Base-by-base conservation (phyloP, 352 stramenopile species). In the Globisporangium parvum region DNA sequence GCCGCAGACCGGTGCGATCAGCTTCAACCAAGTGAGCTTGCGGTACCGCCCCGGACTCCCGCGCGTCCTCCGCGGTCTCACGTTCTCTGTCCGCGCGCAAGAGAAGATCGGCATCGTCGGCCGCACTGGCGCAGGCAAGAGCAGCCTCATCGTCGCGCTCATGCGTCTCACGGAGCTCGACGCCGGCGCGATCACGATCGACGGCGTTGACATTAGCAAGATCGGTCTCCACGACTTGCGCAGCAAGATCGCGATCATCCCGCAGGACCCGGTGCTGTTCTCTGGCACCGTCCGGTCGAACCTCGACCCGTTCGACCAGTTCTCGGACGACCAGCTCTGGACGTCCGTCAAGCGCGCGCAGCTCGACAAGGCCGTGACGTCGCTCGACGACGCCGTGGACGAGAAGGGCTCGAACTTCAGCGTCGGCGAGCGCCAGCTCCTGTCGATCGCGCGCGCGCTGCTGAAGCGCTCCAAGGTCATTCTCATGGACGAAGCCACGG, bases 401-500 rank as follows among this genome's bases (percentile, higher is more conserved):
- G 95, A 99, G 58, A 94, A 93, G 33, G 97, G 97, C 39, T 72
- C 57, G 11, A 99, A 99, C 68, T 98, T 98, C 44, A 95, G 71
- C 57, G 90, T 98, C 26, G 97, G 97, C 6, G 91, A 99, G 65
- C 75, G 96, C 11, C 96, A 99, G 69, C 62, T 99, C 33, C 59
- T 99, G 9, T 98, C 93, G 59, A 90, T 99, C 55, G 96, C 89
- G 45, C 77, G 97, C 47, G 96, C 96, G 17, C 65, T 99, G 48
- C 71, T 99, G 3, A 85, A 87, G 39, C 80, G 95, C 23, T 94
- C 90, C 47, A 62, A 66, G 11, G 95, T 99, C 33, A 84, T 99
- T 39, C 66, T 99, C 2, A 97, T 99, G 83, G 97, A 99, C 60
- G 97, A 99, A 70, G 96, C 97, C 2, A 99, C 96, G 10, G 89